Conservation (phyloP, 768 basidiomycete species). For the Pleurotus salmoneostramineus region DNA sequence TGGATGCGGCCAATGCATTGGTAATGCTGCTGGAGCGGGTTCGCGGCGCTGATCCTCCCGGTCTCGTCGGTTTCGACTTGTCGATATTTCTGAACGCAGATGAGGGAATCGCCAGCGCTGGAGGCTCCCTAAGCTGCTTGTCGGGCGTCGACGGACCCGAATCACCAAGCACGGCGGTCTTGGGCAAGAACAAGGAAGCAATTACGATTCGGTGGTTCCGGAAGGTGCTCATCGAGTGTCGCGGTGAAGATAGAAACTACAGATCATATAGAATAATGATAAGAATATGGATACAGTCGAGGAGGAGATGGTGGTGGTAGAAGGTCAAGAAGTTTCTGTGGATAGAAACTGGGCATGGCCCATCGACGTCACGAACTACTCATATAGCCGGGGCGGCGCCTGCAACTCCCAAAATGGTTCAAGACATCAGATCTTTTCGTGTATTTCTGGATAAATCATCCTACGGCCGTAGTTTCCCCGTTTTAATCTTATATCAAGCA, state of each 20-base stretch:
- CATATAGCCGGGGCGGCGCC: conserved; percentile 1
- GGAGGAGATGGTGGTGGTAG: conserved; percentile 6
- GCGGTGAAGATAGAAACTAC: not conserved
- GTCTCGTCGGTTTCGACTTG: not conserved
- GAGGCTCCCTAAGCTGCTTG: conserved; percentile 11
- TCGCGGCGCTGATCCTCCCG: conserved; percentile 7
- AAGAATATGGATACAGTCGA: not conserved
- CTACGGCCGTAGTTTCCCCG: conserved; percentile 7
- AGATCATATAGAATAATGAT: conserved; percentile 7
- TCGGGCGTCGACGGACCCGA: conserved; percentile 51
- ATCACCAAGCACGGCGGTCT: conserved; percentile 61
- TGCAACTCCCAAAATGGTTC: not conserved
- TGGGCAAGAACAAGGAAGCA: conserved; percentile 82
- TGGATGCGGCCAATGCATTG: conserved; percentile 14
- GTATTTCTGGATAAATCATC: conserved; percentile 9
- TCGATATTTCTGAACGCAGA: conserved; percentile 8
- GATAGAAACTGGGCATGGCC: not conserved
- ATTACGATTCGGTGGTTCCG: conserved; percentile 73
- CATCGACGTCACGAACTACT: conserved; percentile 8
- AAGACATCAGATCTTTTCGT: not conserved
- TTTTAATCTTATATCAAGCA: conserved; percentile 1
- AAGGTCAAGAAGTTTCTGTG: not conserved
- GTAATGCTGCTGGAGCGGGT: conserved; percentile 2
- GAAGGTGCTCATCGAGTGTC: conserved; percentile 60
- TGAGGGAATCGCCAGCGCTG: conserved; percentile 17